phyloP scores from a whole-genome alignment of 2,329 filamentous ascomycete genomes.

The Hypocrella siamensis region DNA sequence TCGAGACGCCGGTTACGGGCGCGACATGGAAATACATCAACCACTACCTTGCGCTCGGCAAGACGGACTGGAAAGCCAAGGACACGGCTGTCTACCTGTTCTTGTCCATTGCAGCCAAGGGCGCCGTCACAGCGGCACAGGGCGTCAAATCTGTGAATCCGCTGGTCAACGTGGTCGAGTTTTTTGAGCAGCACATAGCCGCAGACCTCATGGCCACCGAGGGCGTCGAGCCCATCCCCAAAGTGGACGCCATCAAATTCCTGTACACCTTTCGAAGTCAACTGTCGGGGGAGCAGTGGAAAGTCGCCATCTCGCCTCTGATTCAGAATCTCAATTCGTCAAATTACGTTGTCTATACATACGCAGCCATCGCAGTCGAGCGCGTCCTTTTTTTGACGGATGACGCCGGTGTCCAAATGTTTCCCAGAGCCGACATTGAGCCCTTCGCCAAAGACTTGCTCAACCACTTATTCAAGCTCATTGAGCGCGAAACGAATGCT shows the following conservation, averaged over 20 bases:
- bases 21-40: slow-evolving; percentile 81
- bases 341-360: slow-evolving; percentile 96
- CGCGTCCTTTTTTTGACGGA: slow-evolving; percentile 74
- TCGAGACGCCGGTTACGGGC: slow-evolving; percentile 68
- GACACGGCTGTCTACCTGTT: slow-evolving; percentile 97
- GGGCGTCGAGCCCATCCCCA: slow-evolving; percentile 66
- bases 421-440: slow-evolving; percentile 63
- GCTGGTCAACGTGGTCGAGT: slow-evolving; percentile 79
- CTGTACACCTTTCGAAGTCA: slow-evolving; percentile 95
- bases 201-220: slow-evolving; percentile 63
- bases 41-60: slow-evolving; percentile 68
- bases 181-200: slow-evolving; percentile 87
- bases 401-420: slow-evolving; percentile 59
- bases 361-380: slow-evolving; percentile 93
- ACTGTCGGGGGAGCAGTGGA: slow-evolving; percentile 83
- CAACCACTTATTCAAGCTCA: slow-evolving; percentile 77
- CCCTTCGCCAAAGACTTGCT: slow-evolving; percentile 75
- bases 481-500: slow-evolving; percentile 69
- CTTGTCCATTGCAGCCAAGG: slow-evolving; percentile 85
- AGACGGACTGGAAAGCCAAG: slow-evolving; percentile 88
- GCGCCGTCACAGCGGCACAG: slow-evolving; percentile 69
- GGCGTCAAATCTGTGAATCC: slow-evolving; percentile 84
- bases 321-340: slow-evolving; percentile 80
- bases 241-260: slow-evolving; percentile 97
- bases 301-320: slow-evolving; percentile 71